Percentiles rank a stretch among this genome's conserved stretches.
phyloP scores from a whole-genome alignment of 306 rosid species.

The Elaeagnus macrophylla region DNA sequence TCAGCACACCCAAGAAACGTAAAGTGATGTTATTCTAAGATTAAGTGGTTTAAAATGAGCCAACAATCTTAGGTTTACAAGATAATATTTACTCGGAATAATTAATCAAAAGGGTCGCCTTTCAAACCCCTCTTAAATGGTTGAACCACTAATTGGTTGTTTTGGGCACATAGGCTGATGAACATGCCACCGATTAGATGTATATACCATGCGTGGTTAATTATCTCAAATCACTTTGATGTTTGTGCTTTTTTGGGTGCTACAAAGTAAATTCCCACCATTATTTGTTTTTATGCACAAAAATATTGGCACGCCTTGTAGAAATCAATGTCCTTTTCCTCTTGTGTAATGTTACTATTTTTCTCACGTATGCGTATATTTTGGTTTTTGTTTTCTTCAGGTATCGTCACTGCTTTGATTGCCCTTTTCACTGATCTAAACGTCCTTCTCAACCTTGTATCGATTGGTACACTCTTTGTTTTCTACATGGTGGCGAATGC shows the following conservation, averaged over 20 bases:
- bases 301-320: constrained; percentile 7
- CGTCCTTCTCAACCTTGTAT: constrained; percentile 66
- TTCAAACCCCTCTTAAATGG: constrained; percentile 25
- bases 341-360: not conserved
- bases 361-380: constrained; percentile 18
- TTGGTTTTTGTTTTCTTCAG: constrained; percentile 33
- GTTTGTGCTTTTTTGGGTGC: constrained; percentile 21
- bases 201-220: constrained; percentile 4
- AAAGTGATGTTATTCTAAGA: not conserved
- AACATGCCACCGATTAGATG: not conserved
- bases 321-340: not conserved
- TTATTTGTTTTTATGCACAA: constrained; percentile 9
- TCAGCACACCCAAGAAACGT: no score
- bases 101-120: constrained; percentile 11
- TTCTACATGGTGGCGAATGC: constrained; percentile 97
- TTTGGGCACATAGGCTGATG: no score
- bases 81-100: constrained; percentile 9
- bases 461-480: constrained; percentile 94
- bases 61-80: constrained; percentile 16
- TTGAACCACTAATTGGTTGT: constrained; percentile 9
- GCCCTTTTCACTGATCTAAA: constrained; percentile 75
- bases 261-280: constrained; percentile 21
- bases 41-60: constrained; percentile 36
- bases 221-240: constrained; percentile 6
- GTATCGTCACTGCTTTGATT: constrained; percentile 73